A percentile compares a stretch with the other conserved stretches of the same genome.
Evolutionary conservation across 805 yeast species (phyloP).

Genomic region (Candida golubevii): DNA sequence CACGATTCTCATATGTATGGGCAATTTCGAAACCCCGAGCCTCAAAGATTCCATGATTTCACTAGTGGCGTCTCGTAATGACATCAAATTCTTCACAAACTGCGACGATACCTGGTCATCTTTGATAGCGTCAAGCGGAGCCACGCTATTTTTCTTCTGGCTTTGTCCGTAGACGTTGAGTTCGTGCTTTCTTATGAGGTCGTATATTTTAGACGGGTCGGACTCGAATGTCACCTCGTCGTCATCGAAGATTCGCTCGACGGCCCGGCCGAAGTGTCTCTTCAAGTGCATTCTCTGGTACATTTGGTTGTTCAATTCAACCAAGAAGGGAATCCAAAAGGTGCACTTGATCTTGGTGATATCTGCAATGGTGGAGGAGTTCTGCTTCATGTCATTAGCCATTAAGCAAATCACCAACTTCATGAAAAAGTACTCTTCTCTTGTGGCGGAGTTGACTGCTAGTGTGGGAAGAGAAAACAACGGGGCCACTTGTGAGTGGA

Average conservation of each 20-base stretch:
- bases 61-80: conserved; percentile 65
- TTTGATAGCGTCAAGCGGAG: conserved; percentile 71
- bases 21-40: conserved; percentile 33
- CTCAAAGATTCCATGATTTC: conserved; percentile 54
- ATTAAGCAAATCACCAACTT: conserved; percentile 51
- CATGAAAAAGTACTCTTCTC: conserved; percentile 70
- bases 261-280: conserved; percentile 33
- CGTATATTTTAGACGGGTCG: conserved; percentile 64
- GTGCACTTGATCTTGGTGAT: conserved; percentile 33
- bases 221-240: conserved; percentile 67
- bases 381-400: conserved; percentile 34
- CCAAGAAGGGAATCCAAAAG: conserved; percentile 44
- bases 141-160: conserved; percentile 29
- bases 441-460: conserved; percentile 33
- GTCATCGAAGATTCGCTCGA: conserved; percentile 39
- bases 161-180: conserved; percentile 32
- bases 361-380: conserved; percentile 29
- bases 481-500: conserved; percentile 21
- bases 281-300: conserved; percentile 46
- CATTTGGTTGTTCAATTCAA: conserved; percentile 43
- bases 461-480: conserved; percentile 32
- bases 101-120: conserved; percentile 66
- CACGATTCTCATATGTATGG: conserved; percentile 33
- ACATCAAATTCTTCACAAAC: conserved; percentile 71
- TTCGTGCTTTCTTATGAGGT: conserved; percentile 35